Evolutionary conservation across 371 early-diverging fungal genomes (phyloP), one percentile per base, ranked within the genome.

Genomic region (Mortierella sp.): DNA sequence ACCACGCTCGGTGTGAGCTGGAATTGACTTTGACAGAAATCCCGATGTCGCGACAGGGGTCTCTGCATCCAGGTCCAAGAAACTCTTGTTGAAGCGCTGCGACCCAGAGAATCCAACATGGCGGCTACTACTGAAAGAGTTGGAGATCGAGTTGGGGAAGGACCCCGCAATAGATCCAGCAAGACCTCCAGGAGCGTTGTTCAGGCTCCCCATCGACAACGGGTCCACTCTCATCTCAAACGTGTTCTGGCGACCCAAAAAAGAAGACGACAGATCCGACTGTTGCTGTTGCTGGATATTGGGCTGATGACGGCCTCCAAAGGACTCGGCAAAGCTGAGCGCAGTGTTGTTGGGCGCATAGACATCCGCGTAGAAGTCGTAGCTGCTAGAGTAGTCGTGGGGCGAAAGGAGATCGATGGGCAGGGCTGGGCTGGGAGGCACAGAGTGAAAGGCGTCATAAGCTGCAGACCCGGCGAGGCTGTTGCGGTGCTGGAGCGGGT

Each of bases 401-500:
- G 93, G 90, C 44, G 91, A 88, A 28, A 93, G 83, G 16, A 93
- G 79, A 34, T 91, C 91, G 76, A 87, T 89, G 10, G 91, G 93
- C 24, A 92, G 78, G 37, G 93, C 91, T 24, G 91, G 90, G 57
- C 87, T 80, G 61, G 78, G 87, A 69, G 89, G 89, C 13, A 90
- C 90, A 26, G 91, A 91, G 87, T 90, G 83, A 69, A 91, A 91
- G 34, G 91, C 89, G 69, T 93, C 93, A 74, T 90, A 93, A 44
- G 89, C 88, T 11, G 92, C 82, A 59, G 82, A 71, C 21, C 74
- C 86, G 16, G 83, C 82, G 16, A 84, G 79, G 54, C 87, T 83
- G 69, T 84, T 83, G 54, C 82, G 84, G 73, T 84, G 87, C 71
- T 87, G 85, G 21, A 83, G 81, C 71, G 81, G 82, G 67, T 76